A percentile compares a stretch with the other conserved stretches of the same genome.
These are phyloP conservation scores for Oryza meridionalis DNA, from an alignment of 176 grass and related monocot species.

Conservation along the genomic window DNA sequence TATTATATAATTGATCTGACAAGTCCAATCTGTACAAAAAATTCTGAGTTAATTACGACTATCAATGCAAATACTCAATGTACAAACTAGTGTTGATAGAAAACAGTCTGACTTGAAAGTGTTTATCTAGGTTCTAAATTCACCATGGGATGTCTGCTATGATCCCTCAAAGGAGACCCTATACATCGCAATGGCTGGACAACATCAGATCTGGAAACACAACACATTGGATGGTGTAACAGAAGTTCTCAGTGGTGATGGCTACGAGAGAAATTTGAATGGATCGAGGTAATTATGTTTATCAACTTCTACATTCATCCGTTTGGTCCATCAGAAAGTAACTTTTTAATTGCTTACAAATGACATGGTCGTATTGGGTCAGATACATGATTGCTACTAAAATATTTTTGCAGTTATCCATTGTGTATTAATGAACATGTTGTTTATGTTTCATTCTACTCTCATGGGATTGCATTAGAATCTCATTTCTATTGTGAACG, in stretches of 20 bases:
- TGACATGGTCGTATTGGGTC: neutral
- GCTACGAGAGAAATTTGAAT: conserved; percentile 94
- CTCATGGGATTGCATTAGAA: conserved; percentile 23
- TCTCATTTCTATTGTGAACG: neutral
- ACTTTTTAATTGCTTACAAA: conserved; percentile 31
- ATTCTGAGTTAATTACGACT: conserved; percentile 29
- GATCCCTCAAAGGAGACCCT: conserved; percentile 63
- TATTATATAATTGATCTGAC: neutral
- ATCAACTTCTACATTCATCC: neutral
- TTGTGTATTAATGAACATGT: conserved; percentile 26
- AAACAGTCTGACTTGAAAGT: conserved; percentile 48
- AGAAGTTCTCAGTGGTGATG: conserved; percentile 85
- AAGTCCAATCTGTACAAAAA: neutral
- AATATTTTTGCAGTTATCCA: neutral
- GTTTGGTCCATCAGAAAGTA: neutral
- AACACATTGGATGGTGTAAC: conserved; percentile 66
- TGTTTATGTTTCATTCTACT: conserved; percentile 30
- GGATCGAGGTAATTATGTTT: conserved; percentile 67
- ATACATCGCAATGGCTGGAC: conserved; percentile 96
- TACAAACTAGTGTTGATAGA: conserved; percentile 32
- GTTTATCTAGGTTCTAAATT: conserved; percentile 83
- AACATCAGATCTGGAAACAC: conserved; percentile 97
- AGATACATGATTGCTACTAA: neutral
- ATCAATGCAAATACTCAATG: neutral
- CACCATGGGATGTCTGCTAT: conserved; percentile 96